Percentiles rank a stretch among this genome's conserved stretches.
phyloP scores from a whole-genome alignment of 495 filamentous ascomycete species.

The Jackrogersella minutella region DNA sequence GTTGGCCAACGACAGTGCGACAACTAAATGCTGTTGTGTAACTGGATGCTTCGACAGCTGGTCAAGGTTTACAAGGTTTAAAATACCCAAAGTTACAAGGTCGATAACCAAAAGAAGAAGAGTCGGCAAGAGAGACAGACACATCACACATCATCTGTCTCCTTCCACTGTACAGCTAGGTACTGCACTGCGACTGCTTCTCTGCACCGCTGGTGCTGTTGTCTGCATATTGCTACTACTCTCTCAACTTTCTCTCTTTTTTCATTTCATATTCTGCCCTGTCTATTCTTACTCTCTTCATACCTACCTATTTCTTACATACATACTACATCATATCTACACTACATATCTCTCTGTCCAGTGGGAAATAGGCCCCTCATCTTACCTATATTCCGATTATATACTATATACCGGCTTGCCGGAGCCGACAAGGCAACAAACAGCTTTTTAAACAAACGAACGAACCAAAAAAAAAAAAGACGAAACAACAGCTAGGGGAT shows the following conservation, averaged over 20 bases:
- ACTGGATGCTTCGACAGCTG: conserved; percentile 41
- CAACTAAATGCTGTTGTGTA: conserved; percentile 40
- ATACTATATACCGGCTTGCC: conserved; percentile 38
- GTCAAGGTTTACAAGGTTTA: conserved; percentile 29
- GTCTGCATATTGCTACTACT: conserved; percentile 10
- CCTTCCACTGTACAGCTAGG: too few relatives aligned
- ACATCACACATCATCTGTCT: conserved; percentile 35
- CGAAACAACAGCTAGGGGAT: conserved; percentile 12
- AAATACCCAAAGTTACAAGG: conserved; percentile 2
- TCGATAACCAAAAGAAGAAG: conserved; percentile 21
- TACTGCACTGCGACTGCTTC: too few relatives aligned
- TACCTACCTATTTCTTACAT: not conserved
- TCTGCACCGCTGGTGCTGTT: conserved; percentile 11
- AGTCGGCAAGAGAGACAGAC: conserved; percentile 33
- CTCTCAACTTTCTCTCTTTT: conserved; percentile 1
- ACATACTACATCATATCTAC: too few relatives aligned
- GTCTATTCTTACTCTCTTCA: not conserved
- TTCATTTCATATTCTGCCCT: not conserved
- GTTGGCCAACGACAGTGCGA: conserved; percentile 44
- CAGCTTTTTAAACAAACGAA: conserved; percentile 9
- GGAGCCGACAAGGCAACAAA: conserved; percentile 29
- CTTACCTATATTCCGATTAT: conserved; percentile 9
- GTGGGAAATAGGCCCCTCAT: conserved; percentile 15
- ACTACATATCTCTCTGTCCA: not conserved
- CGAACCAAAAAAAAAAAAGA: not conserved